These are phyloP conservation scores for Podospora australis DNA, from an alignment of 495 filamentous ascomycete genomes.

Conservation along the genomic window DNA sequence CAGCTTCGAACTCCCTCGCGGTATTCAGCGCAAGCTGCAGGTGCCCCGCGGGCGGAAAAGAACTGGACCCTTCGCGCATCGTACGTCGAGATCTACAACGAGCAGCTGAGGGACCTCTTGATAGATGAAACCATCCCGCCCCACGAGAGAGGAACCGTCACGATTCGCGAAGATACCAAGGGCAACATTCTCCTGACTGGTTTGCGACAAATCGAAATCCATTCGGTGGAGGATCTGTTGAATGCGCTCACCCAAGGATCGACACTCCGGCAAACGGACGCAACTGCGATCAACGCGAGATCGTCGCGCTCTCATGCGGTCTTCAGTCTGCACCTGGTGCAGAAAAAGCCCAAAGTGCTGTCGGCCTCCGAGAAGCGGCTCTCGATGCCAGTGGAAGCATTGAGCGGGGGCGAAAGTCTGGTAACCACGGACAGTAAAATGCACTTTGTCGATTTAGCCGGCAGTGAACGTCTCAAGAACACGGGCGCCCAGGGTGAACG, in stretches of 20 bases:
- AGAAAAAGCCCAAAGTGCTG: slow-evolving; percentile 63
- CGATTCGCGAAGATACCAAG: slow-evolving; percentile 90
- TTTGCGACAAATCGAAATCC: slow-evolving; percentile 79
- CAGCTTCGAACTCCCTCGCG: slow-evolving; percentile 75
- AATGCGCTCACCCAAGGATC: slow-evolving; percentile 86
- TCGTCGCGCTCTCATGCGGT: slow-evolving; percentile 99
- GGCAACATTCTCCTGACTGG: slow-evolving; percentile 92
- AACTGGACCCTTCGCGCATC: slow-evolving; percentile 92
- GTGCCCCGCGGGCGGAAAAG: slow-evolving; percentile 50
- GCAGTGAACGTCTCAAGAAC: slow-evolving; percentile 95
- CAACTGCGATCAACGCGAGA: slow-evolving; percentile 97
- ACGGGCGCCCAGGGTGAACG: slow-evolving; percentile 93
- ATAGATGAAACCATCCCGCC: slow-evolving; percentile 64
- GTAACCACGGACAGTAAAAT: slow-evolving; percentile 96
- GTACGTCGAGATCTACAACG: slow-evolving; percentile 99
- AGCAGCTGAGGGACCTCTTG: slow-evolving; percentile 85
- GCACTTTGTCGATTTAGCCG: slow-evolving; percentile 97
- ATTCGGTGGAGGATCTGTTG: slow-evolving; percentile 87
- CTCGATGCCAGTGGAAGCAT: slow-evolving; percentile 79
- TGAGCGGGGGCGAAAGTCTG: slow-evolving; percentile 57
- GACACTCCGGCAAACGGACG: slow-evolving; percentile 91
- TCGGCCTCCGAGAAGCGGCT: slow-evolving; percentile 70
- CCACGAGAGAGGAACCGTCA: slow-evolving; percentile 66
- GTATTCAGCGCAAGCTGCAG: slow-evolving; percentile 55
- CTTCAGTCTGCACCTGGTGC: slow-evolving; percentile 90